phyloP scores from a whole-genome alignment of 163 green algal species.

The Scenedesmus sp. region DNA sequence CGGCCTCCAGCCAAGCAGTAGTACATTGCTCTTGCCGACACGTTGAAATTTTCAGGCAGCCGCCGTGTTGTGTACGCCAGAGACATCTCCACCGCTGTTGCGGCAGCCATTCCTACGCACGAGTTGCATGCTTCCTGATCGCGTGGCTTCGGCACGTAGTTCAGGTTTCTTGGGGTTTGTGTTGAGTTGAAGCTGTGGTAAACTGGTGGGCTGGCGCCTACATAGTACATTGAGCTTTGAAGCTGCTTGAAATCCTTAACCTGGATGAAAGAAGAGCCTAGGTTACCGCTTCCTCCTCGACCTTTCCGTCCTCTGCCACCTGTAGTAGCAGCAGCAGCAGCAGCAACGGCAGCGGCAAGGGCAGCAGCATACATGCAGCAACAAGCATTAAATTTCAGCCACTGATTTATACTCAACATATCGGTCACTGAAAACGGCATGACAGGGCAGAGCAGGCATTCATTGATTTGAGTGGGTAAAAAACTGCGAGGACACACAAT shows the following conservation, averaged over 20 bases:
- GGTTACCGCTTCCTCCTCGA: neutral
- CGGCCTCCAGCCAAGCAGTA: slow-evolving; percentile 17
- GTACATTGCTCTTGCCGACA: neutral
- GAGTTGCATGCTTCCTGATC: neutral
- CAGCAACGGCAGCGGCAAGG: neutral
- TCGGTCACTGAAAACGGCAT: too few relatives aligned
- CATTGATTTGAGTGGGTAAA: too few relatives aligned
- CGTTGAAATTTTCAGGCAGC: neutral
- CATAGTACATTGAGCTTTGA: neutral
- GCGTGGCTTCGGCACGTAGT: slow-evolving; percentile 20
- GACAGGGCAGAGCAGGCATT: too few relatives aligned
- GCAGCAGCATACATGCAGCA: neutral
- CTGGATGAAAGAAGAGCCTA: neutral
- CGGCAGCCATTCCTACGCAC: slow-evolving; percentile 6
- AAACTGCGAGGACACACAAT: too few relatives aligned
- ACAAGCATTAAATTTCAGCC: neutral
- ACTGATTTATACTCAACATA: too few relatives aligned
- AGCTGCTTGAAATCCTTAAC: neutral
- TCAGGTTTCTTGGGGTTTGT: neutral
- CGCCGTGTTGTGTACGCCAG: neutral
- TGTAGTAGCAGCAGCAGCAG: neutral
- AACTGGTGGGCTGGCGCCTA: neutral
- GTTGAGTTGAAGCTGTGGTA: slow-evolving; percentile 31
- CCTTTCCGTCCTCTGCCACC: neutral
- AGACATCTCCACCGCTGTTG: neutral